Evolutionary conservation across 148 eudicot species (phyloP).

Genomic region (Rhododendron ferrugineum): DNA sequence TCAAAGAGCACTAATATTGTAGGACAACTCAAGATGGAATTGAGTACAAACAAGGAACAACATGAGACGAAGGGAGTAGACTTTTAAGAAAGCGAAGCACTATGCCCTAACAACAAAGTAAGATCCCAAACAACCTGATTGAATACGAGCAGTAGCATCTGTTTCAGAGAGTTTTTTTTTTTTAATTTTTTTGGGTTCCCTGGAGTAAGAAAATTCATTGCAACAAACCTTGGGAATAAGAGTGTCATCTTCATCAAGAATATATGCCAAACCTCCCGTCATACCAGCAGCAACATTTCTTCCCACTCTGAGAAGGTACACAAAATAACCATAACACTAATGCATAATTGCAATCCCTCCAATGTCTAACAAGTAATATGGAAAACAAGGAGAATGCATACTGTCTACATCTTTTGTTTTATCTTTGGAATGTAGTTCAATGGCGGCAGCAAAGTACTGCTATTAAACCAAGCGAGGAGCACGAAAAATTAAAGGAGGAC

Average conservation of each 20-base stretch:
- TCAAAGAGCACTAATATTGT: background rate
- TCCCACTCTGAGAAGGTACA: conserved; percentile 60
- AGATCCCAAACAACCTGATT: background rate
- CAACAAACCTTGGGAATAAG: conserved; percentile 80
- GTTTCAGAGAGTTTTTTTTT: background rate
- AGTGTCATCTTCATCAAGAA: conserved; percentile 93
- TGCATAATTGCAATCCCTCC: background rate
- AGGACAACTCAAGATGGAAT: background rate
- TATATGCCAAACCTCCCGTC: conserved; percentile 96
- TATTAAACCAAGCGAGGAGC: background rate
- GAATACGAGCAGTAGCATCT: conserved; percentile 2
- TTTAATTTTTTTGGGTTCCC: background rate
- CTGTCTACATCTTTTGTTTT: background rate
- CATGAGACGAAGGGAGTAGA: background rate
- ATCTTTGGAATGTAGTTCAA: background rate
- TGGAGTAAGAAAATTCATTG: background rate
- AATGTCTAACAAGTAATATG: background rate
- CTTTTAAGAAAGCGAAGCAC: background rate
- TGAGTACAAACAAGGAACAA: background rate
- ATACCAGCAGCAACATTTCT: conserved; percentile 99
- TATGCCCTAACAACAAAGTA: background rate
- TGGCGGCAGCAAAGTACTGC: background rate
- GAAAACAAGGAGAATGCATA: conserved; percentile 4
- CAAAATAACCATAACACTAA: background rate
- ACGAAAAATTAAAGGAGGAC: background rate